A percentile compares a stretch with the other conserved stretches of the same genome.
phyloP scores from a whole-genome alignment of 2,329 filamentous ascomycete genomes.

The Penicillium griseofulvum region DNA sequence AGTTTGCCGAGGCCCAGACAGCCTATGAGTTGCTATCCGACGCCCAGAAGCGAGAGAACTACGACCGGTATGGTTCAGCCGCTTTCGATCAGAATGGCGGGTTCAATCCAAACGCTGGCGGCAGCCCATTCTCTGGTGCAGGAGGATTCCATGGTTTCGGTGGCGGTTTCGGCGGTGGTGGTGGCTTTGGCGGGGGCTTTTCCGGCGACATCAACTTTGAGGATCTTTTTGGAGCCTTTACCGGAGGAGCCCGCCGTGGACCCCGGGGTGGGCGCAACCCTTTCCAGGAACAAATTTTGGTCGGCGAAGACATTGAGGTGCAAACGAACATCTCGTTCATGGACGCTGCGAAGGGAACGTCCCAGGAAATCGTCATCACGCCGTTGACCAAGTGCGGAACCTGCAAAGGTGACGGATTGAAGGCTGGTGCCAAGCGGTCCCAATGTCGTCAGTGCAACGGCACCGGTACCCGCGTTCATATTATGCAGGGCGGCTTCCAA shows the following conservation, averaged over 20 bases:
- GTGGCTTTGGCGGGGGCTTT: conserved; percentile 59
- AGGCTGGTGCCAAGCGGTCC: conserved; percentile 69
- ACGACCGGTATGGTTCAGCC: conserved; percentile 85
- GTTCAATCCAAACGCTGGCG: conserved; percentile 70
- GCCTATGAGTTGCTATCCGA: conserved; percentile 94
- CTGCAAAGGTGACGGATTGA: conserved; percentile 80
- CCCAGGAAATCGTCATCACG: conserved; percentile 82
- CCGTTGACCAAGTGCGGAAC: conserved; percentile 78
- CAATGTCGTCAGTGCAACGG: conserved; percentile 80
- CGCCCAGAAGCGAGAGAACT: conserved; percentile 87
- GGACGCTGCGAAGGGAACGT: conserved; percentile 89
- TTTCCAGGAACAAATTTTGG: conserved; percentile 75
- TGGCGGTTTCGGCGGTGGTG: conserved; percentile 52
- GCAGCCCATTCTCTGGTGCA: conserved; percentile 56
- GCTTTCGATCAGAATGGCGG: conserved; percentile 65
- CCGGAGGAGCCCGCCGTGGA: conserved; percentile 57
- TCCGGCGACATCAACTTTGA: conserved; percentile 90
- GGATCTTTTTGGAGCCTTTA: conserved; percentile 88
- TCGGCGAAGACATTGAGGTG: conserved; percentile 96
- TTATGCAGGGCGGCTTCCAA: conserved; percentile 91
- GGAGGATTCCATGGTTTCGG: conserved; percentile 60
- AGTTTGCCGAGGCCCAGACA: conserved; percentile 86
- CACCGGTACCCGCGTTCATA: conserved; percentile 80
- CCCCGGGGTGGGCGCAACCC: conserved; percentile 59
- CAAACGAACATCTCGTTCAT: conserved; percentile 91